Conservation (phyloP, 73 alveolate species). For the Symbiodinium pilosum region DNA sequence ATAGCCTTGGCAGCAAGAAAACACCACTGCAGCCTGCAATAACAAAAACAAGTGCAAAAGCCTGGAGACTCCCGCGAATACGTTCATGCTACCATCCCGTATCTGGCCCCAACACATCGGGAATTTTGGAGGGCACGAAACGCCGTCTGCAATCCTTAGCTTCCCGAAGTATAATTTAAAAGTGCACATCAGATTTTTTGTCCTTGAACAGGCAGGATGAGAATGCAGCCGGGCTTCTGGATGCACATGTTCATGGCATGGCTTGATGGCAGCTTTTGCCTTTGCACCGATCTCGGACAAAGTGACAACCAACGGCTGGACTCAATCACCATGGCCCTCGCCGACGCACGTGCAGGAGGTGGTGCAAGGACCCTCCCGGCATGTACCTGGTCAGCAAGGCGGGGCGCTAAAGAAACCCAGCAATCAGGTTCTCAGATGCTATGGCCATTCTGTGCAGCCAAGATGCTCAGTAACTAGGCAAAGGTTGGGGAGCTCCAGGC, state of each 20-base stretch:
- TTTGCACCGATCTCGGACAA: not conserved
- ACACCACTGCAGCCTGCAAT: not conserved
- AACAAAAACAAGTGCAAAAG: no score
- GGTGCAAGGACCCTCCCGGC: slow-evolving; percentile 93
- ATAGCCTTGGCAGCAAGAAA: not conserved
- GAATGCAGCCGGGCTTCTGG: slow-evolving; percentile 31
- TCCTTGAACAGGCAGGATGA: not conserved
- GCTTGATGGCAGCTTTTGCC: slow-evolving; percentile 79
- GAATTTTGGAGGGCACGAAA: not conserved
- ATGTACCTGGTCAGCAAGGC: slow-evolving; percentile 21
- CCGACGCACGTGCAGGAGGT: slow-evolving; percentile 81
- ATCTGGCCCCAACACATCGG: no score
- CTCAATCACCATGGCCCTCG: not conserved
- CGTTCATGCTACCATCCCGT: no score
- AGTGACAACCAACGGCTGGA: not conserved
- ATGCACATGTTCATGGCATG: slow-evolving; percentile 88
- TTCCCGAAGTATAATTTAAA: no score
- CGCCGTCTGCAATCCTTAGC: slow-evolving; percentile 83
- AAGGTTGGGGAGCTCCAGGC: slow-evolving; percentile 53
- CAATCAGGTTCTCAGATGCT: no score
- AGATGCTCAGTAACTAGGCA: slow-evolving; percentile 88
- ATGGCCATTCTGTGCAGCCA: not conserved
- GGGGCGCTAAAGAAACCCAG: not conserved
- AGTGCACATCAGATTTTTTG: not conserved
- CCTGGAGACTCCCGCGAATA: no score